Conservation (phyloP, 2,329 filamentous ascomycete genomes). For the Penicillium occitanis region DNA sequence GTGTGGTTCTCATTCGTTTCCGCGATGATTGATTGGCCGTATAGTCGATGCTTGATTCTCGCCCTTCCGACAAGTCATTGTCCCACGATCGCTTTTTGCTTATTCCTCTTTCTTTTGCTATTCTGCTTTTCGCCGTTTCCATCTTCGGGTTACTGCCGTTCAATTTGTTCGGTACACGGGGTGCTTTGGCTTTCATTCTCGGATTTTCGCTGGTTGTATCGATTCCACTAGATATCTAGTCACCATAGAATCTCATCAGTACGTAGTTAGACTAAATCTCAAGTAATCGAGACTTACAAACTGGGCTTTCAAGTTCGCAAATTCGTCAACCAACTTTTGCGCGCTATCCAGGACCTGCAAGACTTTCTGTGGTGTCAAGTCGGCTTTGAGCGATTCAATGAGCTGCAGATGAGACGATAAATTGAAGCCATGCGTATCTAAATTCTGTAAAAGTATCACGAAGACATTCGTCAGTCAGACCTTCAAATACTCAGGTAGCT, state of each 20-base stretch:
- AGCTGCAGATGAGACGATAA: slow-evolving; percentile 42
- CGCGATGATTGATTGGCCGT: slow-evolving; percentile 8
- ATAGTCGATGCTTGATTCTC: neutral
- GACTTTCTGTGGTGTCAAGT: slow-evolving; percentile 34
- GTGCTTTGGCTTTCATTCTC: neutral
- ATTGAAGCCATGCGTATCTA: slow-evolving; percentile 30
- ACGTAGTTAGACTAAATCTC: neutral
- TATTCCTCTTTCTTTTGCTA: neutral
- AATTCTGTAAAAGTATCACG: neutral
- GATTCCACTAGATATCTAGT: neutral
- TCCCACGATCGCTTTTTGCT: slow-evolving; percentile 15
- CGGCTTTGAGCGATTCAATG: slow-evolving; percentile 36
- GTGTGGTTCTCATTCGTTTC: slow-evolving; percentile 29
- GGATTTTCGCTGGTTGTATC: neutral
- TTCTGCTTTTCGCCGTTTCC: neutral
- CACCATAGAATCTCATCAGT: neutral
- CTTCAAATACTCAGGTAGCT: neutral
- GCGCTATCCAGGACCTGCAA: slow-evolving; percentile 42
- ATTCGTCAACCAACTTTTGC: slow-evolving; percentile 38
- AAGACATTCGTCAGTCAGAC: neutral
- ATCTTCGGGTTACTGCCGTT: neutral
- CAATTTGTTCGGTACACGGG: neutral
- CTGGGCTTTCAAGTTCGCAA: slow-evolving; percentile 35
- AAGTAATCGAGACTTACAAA: slow-evolving; percentile 32
- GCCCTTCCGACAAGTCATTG: slow-evolving; percentile 2